These are phyloP conservation scores for Begonia masoniana DNA, from an alignment of 306 rosid species.

Conservation along the genomic window DNA sequence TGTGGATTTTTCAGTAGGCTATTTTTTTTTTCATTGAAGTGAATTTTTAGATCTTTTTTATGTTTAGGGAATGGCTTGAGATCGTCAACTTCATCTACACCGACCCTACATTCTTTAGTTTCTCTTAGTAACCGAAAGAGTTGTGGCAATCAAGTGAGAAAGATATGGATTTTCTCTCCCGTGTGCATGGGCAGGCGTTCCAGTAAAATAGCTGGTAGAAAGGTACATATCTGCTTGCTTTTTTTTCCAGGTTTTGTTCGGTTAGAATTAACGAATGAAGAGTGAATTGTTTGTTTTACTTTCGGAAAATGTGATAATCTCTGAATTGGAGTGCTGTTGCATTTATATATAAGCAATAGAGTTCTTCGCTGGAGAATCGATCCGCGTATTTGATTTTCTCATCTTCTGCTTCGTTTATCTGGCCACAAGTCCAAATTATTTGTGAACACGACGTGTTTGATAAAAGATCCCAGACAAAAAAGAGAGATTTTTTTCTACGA, in stretches of 20 bases:
- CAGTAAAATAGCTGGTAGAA: slow-evolving; percentile 86
- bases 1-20: slow-evolving; percentile 1
- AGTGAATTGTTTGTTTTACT: not conserved
- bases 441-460: too few relatives aligned
- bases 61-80: slow-evolving; percentile 38
- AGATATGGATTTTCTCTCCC: slow-evolving; percentile 40
- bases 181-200: slow-evolving; percentile 92
- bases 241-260: not conserved
- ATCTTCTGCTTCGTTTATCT: too few relatives aligned
- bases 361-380: not conserved
- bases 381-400: too few relatives aligned
- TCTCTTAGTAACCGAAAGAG: not conserved
- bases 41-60: slow-evolving; percentile 3
- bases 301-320: not conserved
- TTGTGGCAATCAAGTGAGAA: slow-evolving; percentile 17
- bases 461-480: too few relatives aligned
- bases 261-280: not conserved
- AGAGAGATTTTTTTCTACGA: too few relatives aligned
- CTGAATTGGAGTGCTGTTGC: not conserved
- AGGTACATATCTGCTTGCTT: slow-evolving; percentile 24
- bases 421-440: too few relatives aligned
- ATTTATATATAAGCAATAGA: not conserved
- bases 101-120: slow-evolving; percentile 13
- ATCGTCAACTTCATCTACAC: slow-evolving; percentile 14
- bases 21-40: slow-evolving; percentile 2